phyloP scores from a whole-genome alignment of 2,329 filamentous ascomycete genomes.

The Geosmithia putterillii region DNA sequence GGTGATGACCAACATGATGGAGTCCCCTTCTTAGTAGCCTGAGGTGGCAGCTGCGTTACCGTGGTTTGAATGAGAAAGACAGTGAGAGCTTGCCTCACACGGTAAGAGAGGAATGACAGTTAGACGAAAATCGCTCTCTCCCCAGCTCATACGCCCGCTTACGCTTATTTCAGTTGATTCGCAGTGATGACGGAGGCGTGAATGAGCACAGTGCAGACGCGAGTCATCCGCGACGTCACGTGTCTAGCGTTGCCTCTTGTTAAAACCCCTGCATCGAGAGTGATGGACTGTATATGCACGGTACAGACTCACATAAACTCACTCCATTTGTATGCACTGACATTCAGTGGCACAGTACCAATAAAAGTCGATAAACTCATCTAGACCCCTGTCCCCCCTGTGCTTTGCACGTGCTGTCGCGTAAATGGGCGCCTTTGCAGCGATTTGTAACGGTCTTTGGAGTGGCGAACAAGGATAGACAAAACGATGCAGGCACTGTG shows the following conservation, averaged over 20 bases:
- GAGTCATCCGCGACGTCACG: not conserved
- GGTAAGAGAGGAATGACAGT: not conserved
- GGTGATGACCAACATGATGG: not conserved
- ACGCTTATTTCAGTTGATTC: not conserved
- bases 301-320: not conserved
- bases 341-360: not conserved
- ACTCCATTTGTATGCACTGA: not conserved
- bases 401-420: constrained; percentile 1
- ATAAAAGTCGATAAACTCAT: not conserved
- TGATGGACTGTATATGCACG: not conserved
- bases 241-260: not conserved
- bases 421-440: not conserved
- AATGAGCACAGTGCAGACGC: not conserved
- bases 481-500: constrained; percentile 2
- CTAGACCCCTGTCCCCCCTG: not conserved
- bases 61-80: too few species aligned
- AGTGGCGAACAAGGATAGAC: too few species aligned
- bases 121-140: not conserved
- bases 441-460: not conserved
- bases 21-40: not conserved
- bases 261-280: not conserved
- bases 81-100: not conserved
- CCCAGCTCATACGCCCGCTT: not conserved
- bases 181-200: not conserved
- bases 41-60: too few species aligned